Base-by-base conservation (phyloP, 2,329 filamentous ascomycete genomes). In the Calcarisporium arbuscula region DNA sequence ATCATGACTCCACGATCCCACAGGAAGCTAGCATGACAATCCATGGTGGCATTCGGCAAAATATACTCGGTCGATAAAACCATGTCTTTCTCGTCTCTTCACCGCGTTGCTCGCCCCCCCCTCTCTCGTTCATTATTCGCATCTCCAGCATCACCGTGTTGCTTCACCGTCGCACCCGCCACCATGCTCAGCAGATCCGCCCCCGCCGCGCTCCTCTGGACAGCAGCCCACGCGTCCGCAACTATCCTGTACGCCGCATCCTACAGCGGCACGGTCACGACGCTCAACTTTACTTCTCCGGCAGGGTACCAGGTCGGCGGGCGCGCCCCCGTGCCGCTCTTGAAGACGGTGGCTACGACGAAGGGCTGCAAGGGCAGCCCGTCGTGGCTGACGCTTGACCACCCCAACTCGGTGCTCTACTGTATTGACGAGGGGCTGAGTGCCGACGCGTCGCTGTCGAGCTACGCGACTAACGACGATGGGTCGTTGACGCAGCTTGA, bases 341-440 rank as follows among this genome's bases (percentile, higher is more conserved):
- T n/a, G n/a, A 19, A 27, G 30, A 42, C 39, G 45, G 43, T 43
- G 37, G 45, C 35, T 46, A 53, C 41, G n/a, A 63, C 61, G 16
- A 62, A 60, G 33, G 60, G 58, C 21, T 81, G 77, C 53, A 70
- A 64, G 8, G 54, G 61, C 3, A 70, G 67, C 40, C 72, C 78
- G 5, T 71, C 74, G 9, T 83, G 78, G 77, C 58, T 82, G 37
- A 72, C 72, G 15, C 62, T 77, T 15, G 70, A 77, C 49, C 53
- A 62, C 38, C 48, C 58, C 29, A 63, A 67, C 40, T 60, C 61
- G 16, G 53, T 65, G 10, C 58, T 83, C 9, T 78, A 74, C 57
- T 82, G 77, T 54, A 47, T 74, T 28, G 70, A 83, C 44, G 79
- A 83, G 60, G 72, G 67, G 16, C 56, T 69, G 28, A 51, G 52